phyloP scores from a whole-genome alignment of 768 basidiomycete species.

The Psilocybe sp. region DNA sequence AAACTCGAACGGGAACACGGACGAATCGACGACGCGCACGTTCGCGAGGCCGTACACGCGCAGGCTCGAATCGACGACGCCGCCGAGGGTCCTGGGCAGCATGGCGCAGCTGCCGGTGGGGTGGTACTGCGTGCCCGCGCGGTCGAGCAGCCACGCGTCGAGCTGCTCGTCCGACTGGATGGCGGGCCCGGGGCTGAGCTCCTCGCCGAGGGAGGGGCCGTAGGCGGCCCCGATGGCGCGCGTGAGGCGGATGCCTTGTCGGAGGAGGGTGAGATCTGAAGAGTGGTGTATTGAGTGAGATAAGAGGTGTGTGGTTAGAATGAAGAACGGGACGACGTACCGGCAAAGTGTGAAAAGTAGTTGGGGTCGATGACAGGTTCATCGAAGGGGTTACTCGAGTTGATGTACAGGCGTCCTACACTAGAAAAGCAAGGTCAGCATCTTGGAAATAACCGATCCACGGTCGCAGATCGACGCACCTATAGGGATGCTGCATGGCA shows the following conservation, averaged over 20 bases:
- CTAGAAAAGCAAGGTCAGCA: conserved; percentile 20
- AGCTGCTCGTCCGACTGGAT: conserved; percentile 52
- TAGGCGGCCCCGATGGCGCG: conserved; percentile 54
- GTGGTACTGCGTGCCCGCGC: conserved; percentile 55
- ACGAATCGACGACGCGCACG: conserved; percentile 56
- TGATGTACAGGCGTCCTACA: conserved; percentile 63
- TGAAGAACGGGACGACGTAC: conserved; percentile 18
- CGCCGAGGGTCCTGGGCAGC: conserved; percentile 25
- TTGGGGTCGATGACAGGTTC: conserved; percentile 61
- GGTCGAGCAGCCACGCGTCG: conserved; percentile 46
- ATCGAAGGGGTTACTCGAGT: conserved; percentile 59
- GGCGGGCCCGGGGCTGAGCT: conserved; percentile 17
- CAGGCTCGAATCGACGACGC: conserved; percentile 27
- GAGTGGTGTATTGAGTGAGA: neutral
- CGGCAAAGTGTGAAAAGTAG: conserved; percentile 58
- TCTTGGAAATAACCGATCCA: no score
- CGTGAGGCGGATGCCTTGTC: conserved; percentile 61
- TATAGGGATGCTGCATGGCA: conserved; percentile 63
- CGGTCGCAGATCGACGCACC: conserved; percentile 18
- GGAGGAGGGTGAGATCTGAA: conserved; percentile 44
- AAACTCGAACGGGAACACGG: conserved; percentile 49
- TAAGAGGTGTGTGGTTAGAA: neutral
- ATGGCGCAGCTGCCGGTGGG: conserved; percentile 37
- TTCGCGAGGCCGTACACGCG: conserved; percentile 38
- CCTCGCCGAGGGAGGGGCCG: conserved; percentile 32